A percentile compares a stretch with the other conserved stretches of the same genome.
Evolutionary conservation across 768 basidiomycete genomes (phyloP).

Genomic region (Lactifluus echinatus): DNA sequence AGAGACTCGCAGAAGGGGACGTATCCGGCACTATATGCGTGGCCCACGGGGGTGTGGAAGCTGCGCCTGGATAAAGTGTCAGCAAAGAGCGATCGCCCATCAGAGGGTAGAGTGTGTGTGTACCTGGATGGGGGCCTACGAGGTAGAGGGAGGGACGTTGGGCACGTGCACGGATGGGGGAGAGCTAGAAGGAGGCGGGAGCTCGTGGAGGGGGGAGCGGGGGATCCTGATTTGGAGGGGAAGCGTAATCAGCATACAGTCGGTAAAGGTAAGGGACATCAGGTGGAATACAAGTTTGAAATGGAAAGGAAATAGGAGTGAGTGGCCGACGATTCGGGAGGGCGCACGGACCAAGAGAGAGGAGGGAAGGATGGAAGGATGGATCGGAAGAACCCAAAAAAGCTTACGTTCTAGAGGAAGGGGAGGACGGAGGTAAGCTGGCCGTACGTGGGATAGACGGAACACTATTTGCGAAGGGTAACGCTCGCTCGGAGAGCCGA

Average conservation of each 20-base stretch:
- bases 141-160: neutral
- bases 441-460: slow-evolving; percentile 16
- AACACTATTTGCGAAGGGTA: slow-evolving; percentile 8
- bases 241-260: slow-evolving; percentile 15
- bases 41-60: neutral
- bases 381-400: slow-evolving; percentile 18
- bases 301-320: slow-evolving; percentile 7
- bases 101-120: neutral
- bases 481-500: slow-evolving; percentile 20
- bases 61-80: neutral
- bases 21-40: slow-evolving; percentile 2
- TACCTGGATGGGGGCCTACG: slow-evolving; percentile 4
- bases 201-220: slow-evolving; percentile 1
- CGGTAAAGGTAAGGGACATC: slow-evolving; percentile 1
- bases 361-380: slow-evolving; percentile 5
- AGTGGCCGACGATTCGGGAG: slow-evolving; percentile 11
- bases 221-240: slow-evolving; percentile 10
- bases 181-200: neutral
- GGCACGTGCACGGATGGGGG: slow-evolving; percentile 16
- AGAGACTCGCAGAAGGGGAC: neutral
- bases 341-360: slow-evolving; percentile 15
- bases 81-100: slow-evolving; percentile 7
- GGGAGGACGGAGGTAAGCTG: slow-evolving; percentile 12
- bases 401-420: slow-evolving; percentile 18
- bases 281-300: neutral